phyloP scores from a whole-genome alignment of 2,329 filamentous ascomycete species.

The Fusarium redolens region DNA sequence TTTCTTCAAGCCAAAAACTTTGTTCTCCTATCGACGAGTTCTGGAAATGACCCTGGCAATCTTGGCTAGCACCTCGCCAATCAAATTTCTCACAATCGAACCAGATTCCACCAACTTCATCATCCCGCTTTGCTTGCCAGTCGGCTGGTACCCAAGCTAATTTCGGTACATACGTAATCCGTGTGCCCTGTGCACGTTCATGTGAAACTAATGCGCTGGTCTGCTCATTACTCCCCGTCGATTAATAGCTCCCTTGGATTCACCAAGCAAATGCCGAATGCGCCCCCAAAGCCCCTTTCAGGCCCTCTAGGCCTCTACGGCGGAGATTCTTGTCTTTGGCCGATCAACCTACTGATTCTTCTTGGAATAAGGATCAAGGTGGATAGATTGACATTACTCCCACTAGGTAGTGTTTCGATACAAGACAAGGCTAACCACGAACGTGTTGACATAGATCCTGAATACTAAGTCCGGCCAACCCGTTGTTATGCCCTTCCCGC shows the following conservation, averaged over 20 bases:
- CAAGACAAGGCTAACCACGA: constrained; percentile 35
- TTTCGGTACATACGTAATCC: constrained; percentile 35
- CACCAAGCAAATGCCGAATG: constrained; percentile 21
- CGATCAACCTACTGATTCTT: not conserved
- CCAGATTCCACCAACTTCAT: constrained; percentile 28
- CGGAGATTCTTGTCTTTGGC: not conserved
- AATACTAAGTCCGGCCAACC: constrained; percentile 3
- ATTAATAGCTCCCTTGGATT: constrained; percentile 3
- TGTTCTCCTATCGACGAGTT: constrained; percentile 40
- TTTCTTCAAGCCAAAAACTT: constrained; percentile 41
- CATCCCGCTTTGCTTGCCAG: constrained; percentile 37
- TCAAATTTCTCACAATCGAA: constrained; percentile 1
- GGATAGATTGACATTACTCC: not conserved
- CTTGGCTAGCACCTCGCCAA: constrained; percentile 28
- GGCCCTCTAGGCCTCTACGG: not conserved
- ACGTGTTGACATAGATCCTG: not conserved
- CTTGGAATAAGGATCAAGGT: not conserved
- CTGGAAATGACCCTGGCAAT: constrained; percentile 42
- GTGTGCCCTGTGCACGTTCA: constrained; percentile 13
- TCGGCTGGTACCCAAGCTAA: constrained; percentile 34
- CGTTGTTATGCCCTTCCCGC: not conserved
- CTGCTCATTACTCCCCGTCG: constrained; percentile 11
- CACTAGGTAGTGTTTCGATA: constrained; percentile 23
- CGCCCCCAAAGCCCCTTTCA: constrained; percentile 2
- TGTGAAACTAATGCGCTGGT: constrained; percentile 26